phyloP scores from a whole-genome alignment of 169 alveolate genomes.

The Neospora caninum region DNA sequence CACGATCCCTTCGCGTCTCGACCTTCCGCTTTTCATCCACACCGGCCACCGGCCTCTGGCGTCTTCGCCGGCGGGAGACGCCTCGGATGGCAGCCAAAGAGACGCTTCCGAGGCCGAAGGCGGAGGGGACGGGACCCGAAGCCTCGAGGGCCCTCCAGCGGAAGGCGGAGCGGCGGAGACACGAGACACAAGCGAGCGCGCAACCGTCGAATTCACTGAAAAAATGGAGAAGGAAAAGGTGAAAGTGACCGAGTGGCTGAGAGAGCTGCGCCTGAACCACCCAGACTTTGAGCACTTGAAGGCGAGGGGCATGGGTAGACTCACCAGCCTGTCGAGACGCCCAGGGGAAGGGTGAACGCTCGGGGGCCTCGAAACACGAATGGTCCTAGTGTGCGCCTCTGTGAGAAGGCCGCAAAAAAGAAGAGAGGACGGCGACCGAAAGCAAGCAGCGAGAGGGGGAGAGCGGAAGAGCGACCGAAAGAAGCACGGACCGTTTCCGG shows the following conservation, averaged over 20 bases:
- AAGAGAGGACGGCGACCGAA: neutral
- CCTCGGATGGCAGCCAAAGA: neutral
- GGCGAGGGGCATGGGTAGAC: neutral
- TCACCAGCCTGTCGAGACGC: neutral
- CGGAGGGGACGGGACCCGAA: neutral
- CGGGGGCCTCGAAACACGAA: no score
- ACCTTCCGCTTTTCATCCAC: neutral
- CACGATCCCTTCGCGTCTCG: neutral
- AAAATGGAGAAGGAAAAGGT: neutral
- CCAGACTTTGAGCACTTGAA: neutral
- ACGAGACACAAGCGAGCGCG: neutral
- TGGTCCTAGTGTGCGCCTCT: no score
- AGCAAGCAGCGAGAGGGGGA: neutral
- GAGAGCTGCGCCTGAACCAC: neutral
- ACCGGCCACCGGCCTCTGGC: neutral
- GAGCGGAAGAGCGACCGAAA: no score
- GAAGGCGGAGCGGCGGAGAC: neutral
- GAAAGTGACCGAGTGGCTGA: slow-evolving; percentile 1
- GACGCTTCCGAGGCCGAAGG: neutral
- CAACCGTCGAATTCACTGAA: neutral
- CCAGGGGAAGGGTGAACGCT: neutral
- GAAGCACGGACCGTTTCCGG: no score
- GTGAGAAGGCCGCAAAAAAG: neutral
- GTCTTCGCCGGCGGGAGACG: neutral
- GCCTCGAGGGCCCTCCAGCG: neutral